A percentile compares a stretch with the other conserved stretches of the same genome.
Evolutionary conservation across 2,329 filamentous ascomycete species (phyloP).

Genomic region (Cytospora paraplurivora): DNA sequence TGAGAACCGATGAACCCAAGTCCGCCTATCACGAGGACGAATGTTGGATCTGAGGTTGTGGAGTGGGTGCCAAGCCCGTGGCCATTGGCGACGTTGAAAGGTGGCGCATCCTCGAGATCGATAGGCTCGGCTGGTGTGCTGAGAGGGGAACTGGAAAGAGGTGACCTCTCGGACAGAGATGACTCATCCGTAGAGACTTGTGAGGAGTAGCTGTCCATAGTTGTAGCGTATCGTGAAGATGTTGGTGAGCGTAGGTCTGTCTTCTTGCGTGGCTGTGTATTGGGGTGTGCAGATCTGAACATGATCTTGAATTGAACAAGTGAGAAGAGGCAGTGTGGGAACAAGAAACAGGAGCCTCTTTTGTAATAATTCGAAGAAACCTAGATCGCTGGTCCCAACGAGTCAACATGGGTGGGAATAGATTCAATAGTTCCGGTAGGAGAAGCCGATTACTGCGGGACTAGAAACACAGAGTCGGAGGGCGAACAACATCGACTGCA

Average conservation of each 20-base stretch:
- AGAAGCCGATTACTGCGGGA: conserved; percentile 16
- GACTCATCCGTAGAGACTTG: conserved; percentile 19
- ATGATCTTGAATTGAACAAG: conserved; percentile 4
- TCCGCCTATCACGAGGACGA: conserved; percentile 54
- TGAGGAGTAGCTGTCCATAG: conserved; percentile 29
- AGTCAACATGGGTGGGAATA: conserved; percentile 17
- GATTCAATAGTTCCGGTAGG: conserved; percentile 26
- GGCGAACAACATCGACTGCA: conserved; percentile 7
- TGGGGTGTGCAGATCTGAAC: background rate
- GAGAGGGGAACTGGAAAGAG: conserved; percentile 28
- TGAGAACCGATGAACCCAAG: conserved; percentile 60
- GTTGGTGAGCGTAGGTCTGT: conserved; percentile 1
- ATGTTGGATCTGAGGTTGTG: conserved; percentile 29
- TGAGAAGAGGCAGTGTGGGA: background rate
- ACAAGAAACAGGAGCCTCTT: conserved; percentile 22
- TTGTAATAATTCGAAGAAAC: conserved; percentile 22
- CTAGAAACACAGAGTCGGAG: conserved; percentile 24
- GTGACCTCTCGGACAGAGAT: conserved; percentile 28
- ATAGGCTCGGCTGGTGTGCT: conserved; percentile 26
- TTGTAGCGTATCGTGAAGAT: background rate
- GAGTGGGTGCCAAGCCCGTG: conserved; percentile 25
- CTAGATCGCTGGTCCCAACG: conserved; percentile 11
- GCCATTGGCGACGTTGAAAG: conserved; percentile 17
- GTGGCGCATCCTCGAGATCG: conserved; percentile 29
- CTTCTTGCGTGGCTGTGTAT: conserved; percentile 7